Evolutionary conservation across 768 basidiomycete genomes (phyloP), one percentile per base, ranked within the genome.

Genomic region (Lyophyllum decastes): DNA sequence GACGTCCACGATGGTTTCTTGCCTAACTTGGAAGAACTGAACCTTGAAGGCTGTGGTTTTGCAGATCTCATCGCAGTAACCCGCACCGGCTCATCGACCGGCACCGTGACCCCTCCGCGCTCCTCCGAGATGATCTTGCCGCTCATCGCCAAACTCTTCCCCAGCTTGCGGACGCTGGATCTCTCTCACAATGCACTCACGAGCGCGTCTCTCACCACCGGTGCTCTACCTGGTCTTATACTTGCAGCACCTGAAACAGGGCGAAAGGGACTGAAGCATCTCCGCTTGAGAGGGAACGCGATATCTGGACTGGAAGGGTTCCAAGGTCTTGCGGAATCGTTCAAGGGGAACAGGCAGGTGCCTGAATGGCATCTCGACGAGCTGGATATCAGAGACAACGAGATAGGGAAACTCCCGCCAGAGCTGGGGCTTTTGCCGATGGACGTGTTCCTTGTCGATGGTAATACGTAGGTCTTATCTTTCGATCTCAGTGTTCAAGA

Each of bases 371-470:
- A 83, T 65, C 75, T 94, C 43, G 91, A 94, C 64, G 92, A 94
- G 66, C 70, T 94, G 26, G 92, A 94, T 72, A 61, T 94, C 64
- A 74, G 92, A 61, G 90, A 94, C 66, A 94, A 94, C 61, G 89
- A 90, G 66, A 83, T 94, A 54, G 79, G 78, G 6, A 86, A 81
- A 70, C 70, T 94, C 30, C 86, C 85, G 0, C 73, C 89, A 7
- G 85, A 88, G 66, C 70, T 94, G 47, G 92, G 92, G 25, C 68
- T 92, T 57, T 68, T 94, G 52, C 88, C 91, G 16, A 69, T 94
- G 64, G 92, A 94, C 50, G 86, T 92, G 8, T 85, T 94, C 57
- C 71, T 92, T 63, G 92, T 94, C 34, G 92, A 94, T 64, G 91
- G 92, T 17, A 94, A 94, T 72, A 74, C 79, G 90, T 92, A 68